phyloP scores from a whole-genome alignment of 169 alveolate genomes.

The Ichthyophthirius multifiliis region DNA sequence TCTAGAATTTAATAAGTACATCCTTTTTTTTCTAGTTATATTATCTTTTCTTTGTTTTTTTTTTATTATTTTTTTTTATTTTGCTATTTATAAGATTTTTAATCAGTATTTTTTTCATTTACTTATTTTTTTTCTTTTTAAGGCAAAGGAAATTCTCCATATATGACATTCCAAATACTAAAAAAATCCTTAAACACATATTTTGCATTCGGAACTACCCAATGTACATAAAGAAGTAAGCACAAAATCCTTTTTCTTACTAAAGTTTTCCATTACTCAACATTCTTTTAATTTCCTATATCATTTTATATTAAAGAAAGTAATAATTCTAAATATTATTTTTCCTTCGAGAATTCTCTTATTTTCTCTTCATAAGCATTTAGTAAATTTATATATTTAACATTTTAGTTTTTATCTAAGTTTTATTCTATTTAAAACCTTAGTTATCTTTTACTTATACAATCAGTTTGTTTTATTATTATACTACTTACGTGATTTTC shows the following conservation, averaged over 20 bases:
- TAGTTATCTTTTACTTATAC: not conserved
- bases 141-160: not conserved
- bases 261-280: constrained; percentile 13
- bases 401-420: not conserved
- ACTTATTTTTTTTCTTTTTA: constrained; percentile 2
- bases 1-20: too few species aligned
- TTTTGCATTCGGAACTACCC: not conserved
- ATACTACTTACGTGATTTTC: constrained; percentile 10
- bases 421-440: constrained; percentile 9
- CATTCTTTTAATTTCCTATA: not conserved
- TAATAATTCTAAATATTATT: not conserved
- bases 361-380: constrained; percentile 11
- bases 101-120: not conserved
- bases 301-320: not conserved
- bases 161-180: constrained; percentile 5
- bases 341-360: not conserved
- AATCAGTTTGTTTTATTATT: not conserved
- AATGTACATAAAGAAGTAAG: not conserved
- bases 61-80: too few species aligned
- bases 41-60: too few species aligned
- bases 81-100: too few species aligned
- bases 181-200: not conserved
- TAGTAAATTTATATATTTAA: not conserved
- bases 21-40: too few species aligned
- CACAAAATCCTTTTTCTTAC: constrained; percentile 17